Evolutionary conservation across 768 basidiomycete genomes (phyloP), one percentile per base, ranked within the genome.

Genomic region (Plicaturopsis crispa): DNA sequence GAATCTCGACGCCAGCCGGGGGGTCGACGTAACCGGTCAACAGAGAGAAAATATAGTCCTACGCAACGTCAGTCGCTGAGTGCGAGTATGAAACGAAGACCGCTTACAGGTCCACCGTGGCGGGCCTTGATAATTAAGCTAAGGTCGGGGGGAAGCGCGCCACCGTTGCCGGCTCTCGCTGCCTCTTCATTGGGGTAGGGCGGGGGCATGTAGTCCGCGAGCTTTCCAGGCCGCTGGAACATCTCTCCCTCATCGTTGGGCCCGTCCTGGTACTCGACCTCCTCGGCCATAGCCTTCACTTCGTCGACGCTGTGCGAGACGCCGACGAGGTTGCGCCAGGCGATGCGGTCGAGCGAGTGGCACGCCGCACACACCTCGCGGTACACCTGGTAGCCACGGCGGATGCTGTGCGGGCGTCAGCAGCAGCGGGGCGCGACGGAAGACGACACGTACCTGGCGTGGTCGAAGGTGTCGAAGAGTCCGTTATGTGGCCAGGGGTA

Each of bases 151-250:
- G 96, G 96, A 21, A 93, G 77, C 41, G 93, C 91, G 67, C 96
- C 96, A 43, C 70, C 86, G 62, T 99, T 99, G 41, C 82, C 72
- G 41, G 94, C 85, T 49, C 96, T 77, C 35, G 96, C 91, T 49
- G 96, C 94, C 70, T 97, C 91, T 48, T 98, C 94, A 55, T 99
- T 99, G 48, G 93, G 79, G 67, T 99, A 99, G 31, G 96, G 90
- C 33, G 72, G 57, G 39, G 94, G 96, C 73, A 99, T 70, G 65
- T 97, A 98, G 61, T 99, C 96, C 26, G 96, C 80, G 42, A 98
- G 83, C 66, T 99, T 99, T 64, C 96, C 96, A 10, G 96, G 96
- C 39, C 96, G 75, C 66, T 90, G 80, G 77, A 97, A 99, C 93
- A 96, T 98, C 66, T 97, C 91, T 49, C 96, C 96, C 48, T 85